phyloP scores from a whole-genome alignment of 1,284 basidiomycete species.

The Malassezia japonica region DNA sequence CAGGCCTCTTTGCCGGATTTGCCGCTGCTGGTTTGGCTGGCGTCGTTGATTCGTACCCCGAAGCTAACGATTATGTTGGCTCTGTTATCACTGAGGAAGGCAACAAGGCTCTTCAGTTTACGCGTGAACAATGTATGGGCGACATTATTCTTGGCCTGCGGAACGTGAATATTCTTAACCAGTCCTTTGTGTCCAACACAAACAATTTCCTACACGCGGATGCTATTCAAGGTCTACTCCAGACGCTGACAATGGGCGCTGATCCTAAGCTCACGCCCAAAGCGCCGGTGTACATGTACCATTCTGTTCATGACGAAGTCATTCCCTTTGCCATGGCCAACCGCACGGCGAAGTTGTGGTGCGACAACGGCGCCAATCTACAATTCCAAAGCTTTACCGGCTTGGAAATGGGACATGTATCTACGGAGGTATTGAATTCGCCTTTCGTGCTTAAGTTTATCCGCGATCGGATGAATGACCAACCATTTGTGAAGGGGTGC shows the following conservation, averaged over 20 bases:
- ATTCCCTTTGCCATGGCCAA: conserved; percentile 24
- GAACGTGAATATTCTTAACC: conserved; percentile 13
- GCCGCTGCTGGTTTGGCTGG: conserved; percentile 34
- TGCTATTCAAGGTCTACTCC: not conserved
- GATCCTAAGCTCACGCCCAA: conserved; percentile 17
- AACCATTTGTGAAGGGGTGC: not conserved
- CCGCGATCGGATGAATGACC: conserved; percentile 11
- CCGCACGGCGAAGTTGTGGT: conserved; percentile 29
- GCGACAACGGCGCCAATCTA: conserved; percentile 33
- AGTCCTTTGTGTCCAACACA: conserved; percentile 3
- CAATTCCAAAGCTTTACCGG: conserved; percentile 21
- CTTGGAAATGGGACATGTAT: conserved; percentile 16
- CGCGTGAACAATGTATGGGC: conserved; percentile 19
- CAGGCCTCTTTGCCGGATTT: conserved; percentile 28
- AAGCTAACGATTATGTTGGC: conserved; percentile 25
- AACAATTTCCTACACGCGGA: not conserved
- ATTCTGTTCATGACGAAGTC: conserved; percentile 34
- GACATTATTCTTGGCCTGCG: conserved; percentile 20
- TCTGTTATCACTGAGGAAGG: conserved; percentile 26
- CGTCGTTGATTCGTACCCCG: conserved; percentile 23
- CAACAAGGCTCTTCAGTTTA: conserved; percentile 16
- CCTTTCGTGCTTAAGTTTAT: conserved; percentile 16
- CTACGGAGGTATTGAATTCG: conserved; percentile 15
- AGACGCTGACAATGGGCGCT: conserved; percentile 6
- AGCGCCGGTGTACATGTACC: conserved; percentile 33